phyloP scores from a whole-genome alignment of 176 grass and related monocot species.

The Oryza longistaminata region DNA sequence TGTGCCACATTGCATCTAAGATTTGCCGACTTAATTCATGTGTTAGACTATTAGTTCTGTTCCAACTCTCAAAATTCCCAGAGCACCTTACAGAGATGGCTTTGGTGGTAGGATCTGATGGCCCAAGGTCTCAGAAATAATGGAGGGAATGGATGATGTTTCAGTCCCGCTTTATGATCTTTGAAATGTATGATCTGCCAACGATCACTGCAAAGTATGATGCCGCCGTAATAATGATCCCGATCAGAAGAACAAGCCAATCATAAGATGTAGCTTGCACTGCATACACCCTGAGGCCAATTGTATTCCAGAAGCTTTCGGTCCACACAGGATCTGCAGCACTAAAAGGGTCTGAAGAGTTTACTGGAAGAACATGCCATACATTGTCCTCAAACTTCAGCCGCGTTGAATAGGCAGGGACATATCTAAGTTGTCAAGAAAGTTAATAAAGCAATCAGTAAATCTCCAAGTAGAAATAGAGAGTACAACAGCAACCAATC shows the following conservation, averaged over 20 bases:
- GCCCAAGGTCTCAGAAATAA: background rate
- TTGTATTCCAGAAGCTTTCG: slow-evolving; percentile 93
- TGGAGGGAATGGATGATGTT: background rate
- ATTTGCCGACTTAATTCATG: slow-evolving; percentile 7
- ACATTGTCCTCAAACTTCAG: slow-evolving; percentile 63
- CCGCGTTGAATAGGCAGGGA: slow-evolving; percentile 89
- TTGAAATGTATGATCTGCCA: slow-evolving; percentile 60
- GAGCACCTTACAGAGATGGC: background rate
- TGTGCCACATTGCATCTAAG: background rate
- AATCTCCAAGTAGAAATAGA: background rate
- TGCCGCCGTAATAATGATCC: slow-evolving; percentile 53
- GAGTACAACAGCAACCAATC: background rate
- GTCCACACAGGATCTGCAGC: slow-evolving; percentile 82
- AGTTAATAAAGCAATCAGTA: slow-evolving; percentile 26
- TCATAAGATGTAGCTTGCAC: slow-evolving; percentile 73
- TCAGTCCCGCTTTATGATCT: slow-evolving; percentile 75
- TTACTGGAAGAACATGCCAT: slow-evolving; percentile 69
- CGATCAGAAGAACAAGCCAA: slow-evolving; percentile 54
- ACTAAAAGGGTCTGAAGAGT: slow-evolving; percentile 63
- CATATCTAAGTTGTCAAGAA: slow-evolving; percentile 59
- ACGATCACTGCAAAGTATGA: slow-evolving; percentile 58
- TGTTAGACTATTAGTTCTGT: background rate
- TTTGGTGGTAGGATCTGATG: background rate
- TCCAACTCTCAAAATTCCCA: slow-evolving; percentile 1
- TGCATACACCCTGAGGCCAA: slow-evolving; percentile 77